Conservation (phyloP, 225 moss, liverwort and hornwort species). For the Asterella californica region DNA sequence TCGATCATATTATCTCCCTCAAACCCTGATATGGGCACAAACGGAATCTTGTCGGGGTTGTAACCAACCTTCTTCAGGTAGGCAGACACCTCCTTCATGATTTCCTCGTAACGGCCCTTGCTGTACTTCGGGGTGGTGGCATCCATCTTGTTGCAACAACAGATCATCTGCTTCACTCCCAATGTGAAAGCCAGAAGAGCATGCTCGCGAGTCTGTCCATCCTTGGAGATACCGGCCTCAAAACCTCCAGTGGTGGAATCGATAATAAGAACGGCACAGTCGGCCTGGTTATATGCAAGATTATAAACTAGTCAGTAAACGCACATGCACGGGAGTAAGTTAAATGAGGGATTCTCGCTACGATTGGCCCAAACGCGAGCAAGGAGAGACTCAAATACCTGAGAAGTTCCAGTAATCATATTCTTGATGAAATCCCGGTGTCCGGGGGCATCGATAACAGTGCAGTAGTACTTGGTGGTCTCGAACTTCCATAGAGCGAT, state of each 20-base stretch:
- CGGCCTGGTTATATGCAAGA: no score
- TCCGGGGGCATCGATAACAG: conserved; percentile 47
- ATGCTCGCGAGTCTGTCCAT: conserved; percentile 64
- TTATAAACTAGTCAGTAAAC: no score
- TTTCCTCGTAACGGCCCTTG: conserved; percentile 49
- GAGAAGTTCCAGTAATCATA: conserved; percentile 48
- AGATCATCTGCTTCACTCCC: conserved; percentile 62
- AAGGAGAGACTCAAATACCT: conserved; percentile 26
- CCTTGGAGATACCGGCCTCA: conserved; percentile 68
- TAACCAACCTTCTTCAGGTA: conserved; percentile 57
- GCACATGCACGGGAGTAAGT: no score
- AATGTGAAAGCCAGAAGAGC: conserved; percentile 49
- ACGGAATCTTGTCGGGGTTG: conserved; percentile 54
- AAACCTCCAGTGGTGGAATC: conserved; percentile 63
- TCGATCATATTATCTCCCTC: conserved; percentile 52
- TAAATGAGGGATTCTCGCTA: no score
- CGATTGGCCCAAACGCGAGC: no score
- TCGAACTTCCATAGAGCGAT: conserved; percentile 49
- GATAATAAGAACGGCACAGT: conserved; percentile 57
- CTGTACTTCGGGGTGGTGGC: conserved; percentile 51
- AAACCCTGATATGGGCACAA: conserved; percentile 35
- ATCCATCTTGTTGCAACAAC: conserved; percentile 70
- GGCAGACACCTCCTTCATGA: conserved; percentile 46
- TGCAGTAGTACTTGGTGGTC: conserved; percentile 42
- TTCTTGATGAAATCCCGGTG: conserved; percentile 55